Base-by-base conservation (phyloP, 495 filamentous ascomycete species). In the Podospora comata region DNA sequence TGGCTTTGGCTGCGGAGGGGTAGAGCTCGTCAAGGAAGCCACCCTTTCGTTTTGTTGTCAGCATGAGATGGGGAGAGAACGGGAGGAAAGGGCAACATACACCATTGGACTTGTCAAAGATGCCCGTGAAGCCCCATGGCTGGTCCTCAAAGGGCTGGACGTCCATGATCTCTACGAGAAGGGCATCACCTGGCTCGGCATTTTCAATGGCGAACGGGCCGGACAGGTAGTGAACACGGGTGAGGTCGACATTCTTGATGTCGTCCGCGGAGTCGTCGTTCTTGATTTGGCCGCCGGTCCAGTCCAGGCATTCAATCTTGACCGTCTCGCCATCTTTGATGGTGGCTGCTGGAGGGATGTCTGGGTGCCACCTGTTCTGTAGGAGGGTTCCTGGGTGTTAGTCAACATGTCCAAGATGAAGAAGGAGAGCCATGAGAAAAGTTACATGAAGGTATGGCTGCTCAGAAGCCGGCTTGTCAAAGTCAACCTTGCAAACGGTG, bases 251-350 rank as follows among this genome's bases (percentile, higher is more conserved):
- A 74, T 94, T 89, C 67, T 85, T 87, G 66, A 97, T 80, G 72
- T 98, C 94, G 75, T 98, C 92, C 34, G 94, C 94, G 23, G 83
- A 89, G 78, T 97, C 94, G 73, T 94, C 88, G 79, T 98, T 97
- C 34, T 79, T 76, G 77, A 97, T 97, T 71, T 97, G 94, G 1
- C 94, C 94, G 18, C 92, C 92, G 1, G 87, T 90, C 89, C 91
- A 94, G 78, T 98, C 94, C 23, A 97, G 80, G 71, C 94, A 98
- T 84, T 97, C 92, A 72, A 98, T 94, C 81, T 97, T 97, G 69
- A 97, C 94, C 3, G 91, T 89, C 78, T 98, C 94, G 53, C 88
- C 89, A 76, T 94, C 90, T 71, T 88, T 88, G 76, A 98, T 95
- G 57, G 86, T 89, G 39, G 85, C 90, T 54, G 80, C 83, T 64